phyloP scores from a whole-genome alignment of 495 filamentous ascomycete genomes.

The Talaromyces adpressus region DNA sequence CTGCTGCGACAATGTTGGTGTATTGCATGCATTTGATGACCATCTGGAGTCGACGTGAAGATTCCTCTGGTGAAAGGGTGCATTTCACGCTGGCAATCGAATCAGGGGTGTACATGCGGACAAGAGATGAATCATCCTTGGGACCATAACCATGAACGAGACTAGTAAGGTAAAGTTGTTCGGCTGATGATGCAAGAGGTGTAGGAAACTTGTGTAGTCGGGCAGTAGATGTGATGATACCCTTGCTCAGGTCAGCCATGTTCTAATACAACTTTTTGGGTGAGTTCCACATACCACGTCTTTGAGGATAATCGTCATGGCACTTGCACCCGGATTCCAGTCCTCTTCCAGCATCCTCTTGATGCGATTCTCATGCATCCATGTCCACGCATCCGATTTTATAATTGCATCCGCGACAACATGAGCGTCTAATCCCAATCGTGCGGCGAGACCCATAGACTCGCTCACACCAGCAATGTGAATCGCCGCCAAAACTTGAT shows the following conservation, averaged over 20 bases:
- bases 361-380: slow-evolving; percentile 76
- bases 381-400: slow-evolving; percentile 57
- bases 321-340: slow-evolving; percentile 56
- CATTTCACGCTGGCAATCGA: slow-evolving; percentile 29
- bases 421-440: slow-evolving; percentile 56
- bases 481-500: slow-evolving; percentile 73
- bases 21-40: slow-evolving; percentile 54
- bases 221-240: slow-evolving; percentile 68
- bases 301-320: slow-evolving; percentile 72
- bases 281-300: slow-evolving; percentile 47
- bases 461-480: slow-evolving; percentile 70
- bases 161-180: slow-evolving; percentile 60
- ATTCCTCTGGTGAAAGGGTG: slow-evolving; percentile 19
- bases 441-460: slow-evolving; percentile 64
- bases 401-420: slow-evolving; percentile 50
- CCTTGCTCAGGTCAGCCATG: slow-evolving; percentile 24
- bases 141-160: slow-evolving; percentile 54
- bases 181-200: slow-evolving; percentile 64
- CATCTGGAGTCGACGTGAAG: slow-evolving; percentile 35
- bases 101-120: slow-evolving; percentile 49
- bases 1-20: slow-evolving; percentile 58
- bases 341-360: slow-evolving; percentile 63
- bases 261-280: background rate
- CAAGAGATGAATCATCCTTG: slow-evolving; percentile 65
- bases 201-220: slow-evolving; percentile 53